Evolutionary conservation across 2,329 filamentous ascomycete species (phyloP).

Genomic region (Fusarium sarcochroum): DNA sequence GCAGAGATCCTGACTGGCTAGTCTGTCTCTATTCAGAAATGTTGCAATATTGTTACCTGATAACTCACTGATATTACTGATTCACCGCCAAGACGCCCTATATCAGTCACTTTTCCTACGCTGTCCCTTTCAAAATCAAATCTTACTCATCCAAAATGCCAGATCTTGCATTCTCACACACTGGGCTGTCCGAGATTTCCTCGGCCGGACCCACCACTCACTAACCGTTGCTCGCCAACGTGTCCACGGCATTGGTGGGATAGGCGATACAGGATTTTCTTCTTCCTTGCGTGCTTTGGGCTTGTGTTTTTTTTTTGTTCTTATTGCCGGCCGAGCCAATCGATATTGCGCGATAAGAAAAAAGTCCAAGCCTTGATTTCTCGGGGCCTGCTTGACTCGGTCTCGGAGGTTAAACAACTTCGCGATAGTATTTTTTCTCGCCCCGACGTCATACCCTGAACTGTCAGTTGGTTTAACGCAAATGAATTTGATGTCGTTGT

Average conservation of each 20-base stretch:
- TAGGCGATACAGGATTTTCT: conserved; percentile 25
- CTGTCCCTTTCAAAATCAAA: not conserved
- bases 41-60: conserved; percentile 20
- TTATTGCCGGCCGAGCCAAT: conserved; percentile 37
- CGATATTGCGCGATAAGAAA: conserved; percentile 32
- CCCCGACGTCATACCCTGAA: conserved; percentile 24
- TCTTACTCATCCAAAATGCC: conserved; percentile 24
- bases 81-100: not conserved
- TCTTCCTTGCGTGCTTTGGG: conserved; percentile 22
- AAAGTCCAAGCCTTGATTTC: conserved; percentile 10
- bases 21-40: not conserved
- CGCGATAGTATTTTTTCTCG: conserved; percentile 1
- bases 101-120: conserved; percentile 33
- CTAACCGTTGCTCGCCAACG: conserved; percentile 44
- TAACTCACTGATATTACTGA: conserved; percentile 25
- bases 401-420: conserved; percentile 20
- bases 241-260: conserved; percentile 43
- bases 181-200: conserved; percentile 42
- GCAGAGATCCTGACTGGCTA: conserved; percentile 18
- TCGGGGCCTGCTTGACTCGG: conserved; percentile 17
- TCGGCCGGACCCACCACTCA: conserved; percentile 47
- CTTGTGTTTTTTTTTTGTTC: conserved; percentile 2
- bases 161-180: conserved; percentile 23
- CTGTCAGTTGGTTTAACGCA: not conserved
- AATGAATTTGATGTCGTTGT: not conserved